These are phyloP conservation scores for Trichoderma arundinaceum DNA, from an alignment of 2,329 filamentous ascomycete genomes.

Conservation along the genomic window DNA sequence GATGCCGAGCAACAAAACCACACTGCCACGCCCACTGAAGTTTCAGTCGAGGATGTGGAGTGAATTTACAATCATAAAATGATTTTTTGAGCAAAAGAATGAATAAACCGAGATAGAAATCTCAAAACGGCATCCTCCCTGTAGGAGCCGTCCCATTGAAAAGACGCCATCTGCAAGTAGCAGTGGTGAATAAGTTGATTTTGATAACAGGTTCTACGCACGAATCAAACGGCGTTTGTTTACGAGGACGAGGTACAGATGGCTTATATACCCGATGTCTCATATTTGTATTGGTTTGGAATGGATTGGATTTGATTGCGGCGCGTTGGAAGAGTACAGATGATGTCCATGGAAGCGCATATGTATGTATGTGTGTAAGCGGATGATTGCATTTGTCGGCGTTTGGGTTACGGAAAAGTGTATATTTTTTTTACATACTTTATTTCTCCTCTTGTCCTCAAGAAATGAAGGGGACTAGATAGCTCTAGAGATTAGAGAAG, in stretches of 20 bases:
- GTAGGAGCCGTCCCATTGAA: slow-evolving; percentile 11
- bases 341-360: neutral
- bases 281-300: neutral
- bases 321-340: neutral
- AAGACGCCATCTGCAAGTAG: slow-evolving; percentile 27
- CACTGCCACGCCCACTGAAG: slow-evolving; percentile 40
- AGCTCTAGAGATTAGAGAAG: slow-evolving; percentile 29
- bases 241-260: neutral
- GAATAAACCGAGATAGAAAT: neutral
- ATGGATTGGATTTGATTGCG: neutral
- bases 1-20: slow-evolving; percentile 35
- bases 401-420: slow-evolving; percentile 32
- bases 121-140: slow-evolving; percentile 14
- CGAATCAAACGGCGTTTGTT: slow-evolving; percentile 18
- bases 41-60: slow-evolving; percentile 41
- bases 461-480: slow-evolving; percentile 33
- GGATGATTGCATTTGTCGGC: slow-evolving; percentile 20
- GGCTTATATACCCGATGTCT: slow-evolving; percentile 22
- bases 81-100: neutral
- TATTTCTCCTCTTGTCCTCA: slow-evolving; percentile 33
- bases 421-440: slow-evolving; percentile 31
- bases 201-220: slow-evolving; percentile 34
- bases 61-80: slow-evolving; percentile 24
- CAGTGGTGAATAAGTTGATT: slow-evolving; percentile 34
- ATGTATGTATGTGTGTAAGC: neutral